Evolutionary conservation across 2,329 filamentous ascomycete genomes (phyloP).

Genomic region (Pseudogymnoascus sp.): DNA sequence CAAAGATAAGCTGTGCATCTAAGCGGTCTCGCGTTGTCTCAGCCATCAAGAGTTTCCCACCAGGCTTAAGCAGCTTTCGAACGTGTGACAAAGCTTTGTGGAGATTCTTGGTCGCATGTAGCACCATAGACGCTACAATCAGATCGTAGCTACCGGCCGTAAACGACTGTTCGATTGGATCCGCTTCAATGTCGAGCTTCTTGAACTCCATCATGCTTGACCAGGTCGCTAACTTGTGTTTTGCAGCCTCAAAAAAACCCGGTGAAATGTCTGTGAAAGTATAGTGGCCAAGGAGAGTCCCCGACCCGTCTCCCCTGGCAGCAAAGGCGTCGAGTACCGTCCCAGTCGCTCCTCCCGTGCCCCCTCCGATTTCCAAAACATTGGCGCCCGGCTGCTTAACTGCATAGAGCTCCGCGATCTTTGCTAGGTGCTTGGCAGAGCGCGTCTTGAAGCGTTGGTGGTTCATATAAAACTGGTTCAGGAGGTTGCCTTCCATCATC

Average conservation of each 20-base stretch:
- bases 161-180: slow-evolving; percentile 18
- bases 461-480: not conserved
- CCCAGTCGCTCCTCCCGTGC: slow-evolving; percentile 30
- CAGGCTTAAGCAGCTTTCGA: slow-evolving; percentile 22
- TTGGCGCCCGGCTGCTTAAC: slow-evolving; percentile 28
- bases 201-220: slow-evolving; percentile 25
- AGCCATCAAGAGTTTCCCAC: slow-evolving; percentile 22
- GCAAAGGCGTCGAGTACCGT: slow-evolving; percentile 10
- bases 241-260: slow-evolving; percentile 27
- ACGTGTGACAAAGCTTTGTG: slow-evolving; percentile 21
- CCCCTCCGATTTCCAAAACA: slow-evolving; percentile 34
- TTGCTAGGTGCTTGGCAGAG: not conserved
- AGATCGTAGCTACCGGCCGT: slow-evolving; percentile 17
- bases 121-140: slow-evolving; percentile 19
- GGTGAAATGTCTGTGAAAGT: slow-evolving; percentile 14
- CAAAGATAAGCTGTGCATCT: slow-evolving; percentile 18
- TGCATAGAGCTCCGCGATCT: slow-evolving; percentile 10
- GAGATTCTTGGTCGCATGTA: slow-evolving; percentile 21
- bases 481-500: not conserved
- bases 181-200: slow-evolving; percentile 15
- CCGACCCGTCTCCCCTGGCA: not conserved
- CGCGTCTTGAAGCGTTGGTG: not conserved
- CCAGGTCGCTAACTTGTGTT: slow-evolving; percentile 7
- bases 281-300: slow-evolving; percentile 9
- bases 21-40: slow-evolving; percentile 25